Percentiles rank a stretch among this genome's conserved stretches.
phyloP scores from a whole-genome alignment of 2,329 filamentous ascomycete species.

The Aspergillus melleus region DNA sequence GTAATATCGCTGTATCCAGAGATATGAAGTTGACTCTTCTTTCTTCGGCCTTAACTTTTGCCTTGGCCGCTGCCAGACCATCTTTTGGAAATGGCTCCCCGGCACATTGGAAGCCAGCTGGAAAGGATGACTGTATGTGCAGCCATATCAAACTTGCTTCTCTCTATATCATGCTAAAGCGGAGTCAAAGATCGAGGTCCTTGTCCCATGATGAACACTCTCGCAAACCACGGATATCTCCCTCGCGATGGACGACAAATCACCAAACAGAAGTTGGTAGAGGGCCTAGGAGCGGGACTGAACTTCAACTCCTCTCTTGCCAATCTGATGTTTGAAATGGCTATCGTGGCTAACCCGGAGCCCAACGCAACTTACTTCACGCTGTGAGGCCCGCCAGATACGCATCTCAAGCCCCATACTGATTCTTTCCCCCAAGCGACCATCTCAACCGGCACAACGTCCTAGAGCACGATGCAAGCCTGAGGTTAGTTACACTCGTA shows the following conservation, averaged over 20 bases:
- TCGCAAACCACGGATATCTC: constrained; percentile 54
- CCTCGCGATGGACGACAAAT: constrained; percentile 49
- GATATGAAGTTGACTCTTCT: not conserved
- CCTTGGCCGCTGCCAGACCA: not conserved
- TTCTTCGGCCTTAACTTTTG: not conserved
- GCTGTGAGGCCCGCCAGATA: not conserved
- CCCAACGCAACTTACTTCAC: constrained; percentile 23
- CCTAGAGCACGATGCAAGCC: constrained; percentile 26
- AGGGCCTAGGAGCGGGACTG: constrained; percentile 7
- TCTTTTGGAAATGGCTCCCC: not conserved
- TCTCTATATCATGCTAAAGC: not conserved
- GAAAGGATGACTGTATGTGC: not conserved
- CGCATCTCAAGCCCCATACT: not conserved
- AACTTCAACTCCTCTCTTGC: constrained; percentile 21
- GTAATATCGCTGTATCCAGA: not conserved
- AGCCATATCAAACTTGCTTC: not conserved
- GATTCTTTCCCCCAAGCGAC: constrained; percentile 11
- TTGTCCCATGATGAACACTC: constrained; percentile 54
- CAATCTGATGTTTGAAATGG: constrained; percentile 22
- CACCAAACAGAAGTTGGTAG: constrained; percentile 17
- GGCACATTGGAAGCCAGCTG: not conserved
- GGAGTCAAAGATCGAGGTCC: constrained; percentile 31
- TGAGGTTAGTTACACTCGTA: constrained; percentile 12
- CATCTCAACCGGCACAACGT: constrained; percentile 24
- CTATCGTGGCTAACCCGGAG: constrained; percentile 18